Evolutionary conservation across 73 alveolate species (phyloP), one percentile per base, ranked within the genome.

Genomic region (Paramecium sexaurelia): DNA sequence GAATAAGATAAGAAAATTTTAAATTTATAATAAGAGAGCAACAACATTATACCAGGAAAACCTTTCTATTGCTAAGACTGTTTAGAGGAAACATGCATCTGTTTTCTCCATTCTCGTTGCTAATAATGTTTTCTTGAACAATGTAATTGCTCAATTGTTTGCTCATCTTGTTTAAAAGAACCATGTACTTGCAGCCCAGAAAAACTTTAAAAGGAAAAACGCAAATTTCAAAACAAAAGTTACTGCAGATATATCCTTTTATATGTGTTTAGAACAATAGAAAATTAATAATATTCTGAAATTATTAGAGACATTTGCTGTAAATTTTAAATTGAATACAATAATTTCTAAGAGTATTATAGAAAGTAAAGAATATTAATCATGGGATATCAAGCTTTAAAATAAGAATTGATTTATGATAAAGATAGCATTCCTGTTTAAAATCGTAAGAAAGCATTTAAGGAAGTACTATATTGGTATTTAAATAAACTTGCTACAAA

Each of bases 381-480:
- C 2, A 39, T 78, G 43, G 90, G 90, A 7, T 78, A 78, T 27
- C 32, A 41, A 22, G 22, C 32, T 8, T 78, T 78, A 39, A 78
- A 45, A 43, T 19, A 0, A 0, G 90, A 78, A 40, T 78, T 78
- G 47, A 43, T 78, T 13, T 20, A 17, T 13, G 73, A 78, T 41
- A 39, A 41, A 7, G 51, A 26, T 41, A 0, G 10, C 15, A 4
- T 29, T 41, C 40, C 45, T 24, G 55, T 3, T 26, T 13, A 39
- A 6, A 41, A 78, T 11, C 45, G 90, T 11, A 78, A 78, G 33
- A 41, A 78, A 40, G 90, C 90, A 22, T 78, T 78, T 45, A 39
- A 78, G 35, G 24, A 41, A 0, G 22, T 40, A n/a, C 26, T 78
- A 6, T n/a, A 5, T 8, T 78, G 68, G 75, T 78, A 78, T 22